Evolutionary conservation across 1,139 yeast genomes (phyloP).

Genomic region (Lodderomyces parapsilosis): DNA sequence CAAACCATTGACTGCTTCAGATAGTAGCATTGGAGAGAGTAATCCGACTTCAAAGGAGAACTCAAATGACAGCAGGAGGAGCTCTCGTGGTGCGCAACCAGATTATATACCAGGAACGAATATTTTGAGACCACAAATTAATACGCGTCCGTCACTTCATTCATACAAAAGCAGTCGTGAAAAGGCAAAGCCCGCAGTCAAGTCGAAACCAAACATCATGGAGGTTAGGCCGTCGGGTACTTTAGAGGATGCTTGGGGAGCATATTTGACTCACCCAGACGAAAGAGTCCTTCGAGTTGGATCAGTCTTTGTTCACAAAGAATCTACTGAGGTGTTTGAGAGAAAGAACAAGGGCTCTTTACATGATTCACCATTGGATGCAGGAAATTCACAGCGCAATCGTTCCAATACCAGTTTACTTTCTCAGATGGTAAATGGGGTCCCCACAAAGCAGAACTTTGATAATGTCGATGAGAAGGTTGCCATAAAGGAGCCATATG

Average conservation of each 20-base stretch:
- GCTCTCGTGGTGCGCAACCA: slow-evolving; percentile 13
- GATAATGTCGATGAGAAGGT: slow-evolving; percentile 24
- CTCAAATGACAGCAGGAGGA: slow-evolving; percentile 6
- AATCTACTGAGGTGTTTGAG: slow-evolving; percentile 51
- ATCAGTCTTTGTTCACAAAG: slow-evolving; percentile 36
- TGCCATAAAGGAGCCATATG: slow-evolving; percentile 29
- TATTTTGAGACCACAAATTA: slow-evolving; percentile 53
- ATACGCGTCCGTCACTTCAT: slow-evolving; percentile 33
- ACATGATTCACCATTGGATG: slow-evolving; percentile 60
- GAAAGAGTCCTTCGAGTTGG: slow-evolving; percentile 76
- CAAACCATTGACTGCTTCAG: slow-evolving; percentile 23
- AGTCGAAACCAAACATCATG: slow-evolving; percentile 22
- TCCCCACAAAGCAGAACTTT: slow-evolving; percentile 12
- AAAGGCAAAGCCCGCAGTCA: background rate
- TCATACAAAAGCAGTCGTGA: slow-evolving; percentile 6
- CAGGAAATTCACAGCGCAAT: slow-evolving; percentile 24
- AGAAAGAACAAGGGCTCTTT: slow-evolving; percentile 55
- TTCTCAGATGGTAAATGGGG: slow-evolving; percentile 59
- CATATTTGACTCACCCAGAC: slow-evolving; percentile 55
- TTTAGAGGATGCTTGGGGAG: slow-evolving; percentile 69
- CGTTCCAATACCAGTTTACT: slow-evolving; percentile 32
- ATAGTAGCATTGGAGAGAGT: slow-evolving; percentile 16
- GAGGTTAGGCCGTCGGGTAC: slow-evolving; percentile 58
- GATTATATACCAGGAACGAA: slow-evolving; percentile 59
- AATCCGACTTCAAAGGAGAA: slow-evolving; percentile 11